Evolutionary conservation across 2,329 filamentous ascomycete species (phyloP), one percentile per base, ranked within the genome.

Genomic region (Botrytis medusae): DNA sequence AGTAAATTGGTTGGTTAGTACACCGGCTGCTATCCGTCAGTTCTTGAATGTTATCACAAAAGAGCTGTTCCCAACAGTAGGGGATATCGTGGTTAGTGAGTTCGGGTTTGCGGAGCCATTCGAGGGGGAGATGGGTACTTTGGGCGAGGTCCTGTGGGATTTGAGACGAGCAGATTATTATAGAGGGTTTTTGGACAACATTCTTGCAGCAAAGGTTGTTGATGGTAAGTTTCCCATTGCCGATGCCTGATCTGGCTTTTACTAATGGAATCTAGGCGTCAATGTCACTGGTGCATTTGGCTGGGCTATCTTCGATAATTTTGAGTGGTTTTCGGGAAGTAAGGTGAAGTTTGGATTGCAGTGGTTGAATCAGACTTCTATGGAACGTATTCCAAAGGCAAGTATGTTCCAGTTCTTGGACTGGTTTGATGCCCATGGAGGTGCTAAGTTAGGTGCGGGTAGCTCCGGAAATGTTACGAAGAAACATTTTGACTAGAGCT

Each of bases 121-220:
- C 64, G 79, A 80, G 63, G 77, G 74, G 1, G 34, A 75, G n/a
- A 73, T 77, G 69, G 75, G 68, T 0, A 69, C 54, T n/a, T 48
- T 77, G 12, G 51, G 42, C 9, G 75, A 74, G 42, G 89, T 95
- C 69, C 84, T 96, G 70, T 84, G 94, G 75, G 93, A 97, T 82
- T 90, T 93, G 77, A 94, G 95, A 85, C 88, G 94, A 29, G 89
- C 89, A 73, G 85, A 91, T 80, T 97, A 96, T 84, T 96, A 93
- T 83, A 84, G 90, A 75, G 89, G 88, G 74, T 96, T 96, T 80
- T 88, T 95, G 78, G 87, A 86, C 71, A 93, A 92, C 75, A 79
- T 80, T 37, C 72, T 80, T 7, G 88, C 95, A 87, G 92, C 91
- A 46, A 88, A 91, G 79, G 92, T 93, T 16, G 92, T 95, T 79